Evolutionary conservation across 1,284 basidiomycete species (phyloP), one percentile per base, ranked within the genome.

Genomic region (Mycena sp.): DNA sequence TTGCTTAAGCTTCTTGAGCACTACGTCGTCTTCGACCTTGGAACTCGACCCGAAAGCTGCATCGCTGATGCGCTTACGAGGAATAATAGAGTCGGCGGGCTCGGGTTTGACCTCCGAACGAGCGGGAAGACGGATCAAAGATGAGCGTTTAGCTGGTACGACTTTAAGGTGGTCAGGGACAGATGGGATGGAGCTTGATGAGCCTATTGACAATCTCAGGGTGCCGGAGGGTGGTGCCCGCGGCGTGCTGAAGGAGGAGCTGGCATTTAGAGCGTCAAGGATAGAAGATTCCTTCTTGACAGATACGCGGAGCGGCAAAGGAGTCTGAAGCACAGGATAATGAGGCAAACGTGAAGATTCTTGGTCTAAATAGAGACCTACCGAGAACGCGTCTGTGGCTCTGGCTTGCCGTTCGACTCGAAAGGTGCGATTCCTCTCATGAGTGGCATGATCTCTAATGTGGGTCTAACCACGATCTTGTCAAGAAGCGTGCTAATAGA

Each of bases 21-120:
- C 43, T n/a, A 10, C 40, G 54, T 17, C 54, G 41, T 46, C 30
- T 28, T 62, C 56, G 14, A 25, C 26, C 38, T 68, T 63, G 26
- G 53, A 17, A 45, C 32, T 35, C 32, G 32, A 35, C 32, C 40
- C 59, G 28, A 72, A 73, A 3, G 71, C 70, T 14, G 66, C 57
- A 46, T 76, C 73, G 3, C 74, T 76, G 32, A 60, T 58, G 48
- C 79, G 78, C 69, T 82, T 82, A 23, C 66, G 72, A 25, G 78
- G 74, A 37, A 79, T 61, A 25, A 65, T 65, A n/a, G 70, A 12
- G n/a, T 76, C 75, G 1, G 58, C 26, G 17, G 72, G 67, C 64
- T 79, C 80, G 2, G 73, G 61, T 60, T 81, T 81, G 29, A 61
- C 29, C 14, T 29, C 37, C 5, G 48, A 25, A 30, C 50, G 52